These are phyloP conservation scores for Lactarius evosmus DNA, from an alignment of 768 basidiomycete genomes.

Conservation along the genomic window DNA sequence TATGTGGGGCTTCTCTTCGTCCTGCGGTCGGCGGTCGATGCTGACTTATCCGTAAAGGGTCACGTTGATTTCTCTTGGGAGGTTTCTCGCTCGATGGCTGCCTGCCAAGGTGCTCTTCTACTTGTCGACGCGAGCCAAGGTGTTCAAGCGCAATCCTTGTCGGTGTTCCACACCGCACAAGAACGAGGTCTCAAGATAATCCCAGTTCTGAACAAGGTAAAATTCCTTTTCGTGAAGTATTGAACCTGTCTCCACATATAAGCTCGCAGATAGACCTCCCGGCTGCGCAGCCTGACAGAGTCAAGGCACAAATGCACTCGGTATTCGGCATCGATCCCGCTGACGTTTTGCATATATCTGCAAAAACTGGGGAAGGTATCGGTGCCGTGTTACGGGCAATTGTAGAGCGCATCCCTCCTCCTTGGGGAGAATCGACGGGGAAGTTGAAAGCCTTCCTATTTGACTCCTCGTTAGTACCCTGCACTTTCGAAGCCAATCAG, in stretches of 20 bases:
- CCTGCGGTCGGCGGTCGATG: neutral
- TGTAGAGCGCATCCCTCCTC: conserved; percentile 81
- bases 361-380: conserved; percentile 89
- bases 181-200: conserved; percentile 81
- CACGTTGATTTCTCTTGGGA: conserved; percentile 99
- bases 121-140: conserved; percentile 97
- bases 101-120: conserved; percentile 84
- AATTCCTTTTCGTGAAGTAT: neutral
- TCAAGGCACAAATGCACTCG: conserved; percentile 75
- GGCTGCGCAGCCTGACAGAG: conserved; percentile 77
- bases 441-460: conserved; percentile 86
- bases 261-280: conserved; percentile 82
- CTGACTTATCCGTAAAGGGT: conserved; percentile 46
- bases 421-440: conserved; percentile 47
- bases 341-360: conserved; percentile 79
- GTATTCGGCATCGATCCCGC: conserved; percentile 77
- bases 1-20: conserved; percentile 34
- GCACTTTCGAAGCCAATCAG: conserved; percentile 5
- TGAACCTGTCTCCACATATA: conserved; percentile 4
- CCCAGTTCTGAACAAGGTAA: conserved; percentile 89
- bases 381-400: conserved; percentile 75
- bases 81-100: conserved; percentile 86
- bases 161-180: conserved; percentile 85
- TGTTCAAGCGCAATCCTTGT: conserved; percentile 95
- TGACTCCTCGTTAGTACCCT: conserved; percentile 73